Evolutionary conservation across 2,329 filamentous ascomycete species (phyloP).

Genomic region (Penicillium decumbens): DNA sequence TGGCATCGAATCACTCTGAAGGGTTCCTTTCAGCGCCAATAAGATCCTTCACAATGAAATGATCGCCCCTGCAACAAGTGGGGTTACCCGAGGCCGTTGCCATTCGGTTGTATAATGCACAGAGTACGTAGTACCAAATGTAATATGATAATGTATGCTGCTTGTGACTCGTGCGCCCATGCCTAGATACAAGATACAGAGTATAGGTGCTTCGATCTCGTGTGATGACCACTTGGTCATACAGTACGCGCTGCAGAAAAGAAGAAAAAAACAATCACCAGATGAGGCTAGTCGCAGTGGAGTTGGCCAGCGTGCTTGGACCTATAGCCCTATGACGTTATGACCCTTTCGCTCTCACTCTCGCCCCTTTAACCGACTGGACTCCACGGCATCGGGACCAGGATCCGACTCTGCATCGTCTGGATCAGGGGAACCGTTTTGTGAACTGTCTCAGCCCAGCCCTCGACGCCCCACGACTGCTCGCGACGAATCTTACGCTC

Average conservation of each 20-base stretch:
- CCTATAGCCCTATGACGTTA: not conserved
- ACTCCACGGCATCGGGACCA: conserved; percentile 95
- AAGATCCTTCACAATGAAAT: conserved; percentile 6
- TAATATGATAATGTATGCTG: conserved; percentile 1
- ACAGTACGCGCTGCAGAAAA: not conserved
- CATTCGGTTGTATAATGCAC: not conserved
- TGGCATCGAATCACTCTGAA: conserved; percentile 1
- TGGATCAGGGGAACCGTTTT: conserved; percentile 98
- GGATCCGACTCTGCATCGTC: conserved; percentile 87
- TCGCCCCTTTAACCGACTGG: conserved; percentile 63
- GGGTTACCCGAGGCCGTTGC: conserved; percentile 18
- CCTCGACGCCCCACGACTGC: conserved; percentile 90
- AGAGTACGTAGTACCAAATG: not conserved
- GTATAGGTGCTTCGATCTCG: not conserved
- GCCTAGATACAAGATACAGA: conserved; percentile 23
- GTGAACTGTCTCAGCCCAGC: conserved; percentile 96
- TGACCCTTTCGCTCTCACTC: not conserved
- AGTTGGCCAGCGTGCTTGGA: not conserved
- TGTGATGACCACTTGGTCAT: not conserved
- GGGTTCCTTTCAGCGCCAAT: conserved; percentile 11
- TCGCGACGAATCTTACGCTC: conserved; percentile 86
- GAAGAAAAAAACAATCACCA: not conserved
- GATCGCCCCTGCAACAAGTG: conserved; percentile 16
- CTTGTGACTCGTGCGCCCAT: conserved; percentile 10
- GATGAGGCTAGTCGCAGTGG: not conserved